phyloP scores from a whole-genome alignment of 2,329 filamentous ascomycete genomes.

The Xylaria sp. region DNA sequence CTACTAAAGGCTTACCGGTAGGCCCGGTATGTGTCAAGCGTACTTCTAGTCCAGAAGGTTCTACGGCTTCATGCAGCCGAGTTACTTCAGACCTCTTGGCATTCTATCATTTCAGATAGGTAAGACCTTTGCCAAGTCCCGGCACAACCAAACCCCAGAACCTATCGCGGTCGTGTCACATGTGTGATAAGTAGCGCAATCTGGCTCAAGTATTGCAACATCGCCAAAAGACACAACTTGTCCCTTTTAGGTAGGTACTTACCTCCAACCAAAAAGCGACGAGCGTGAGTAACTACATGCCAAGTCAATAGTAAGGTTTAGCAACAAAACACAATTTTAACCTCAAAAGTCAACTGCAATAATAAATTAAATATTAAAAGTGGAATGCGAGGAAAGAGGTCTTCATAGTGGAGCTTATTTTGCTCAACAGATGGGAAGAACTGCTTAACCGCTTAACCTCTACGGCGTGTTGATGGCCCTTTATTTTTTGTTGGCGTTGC shows the following conservation, averaged over 20 bases:
- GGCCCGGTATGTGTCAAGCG: not conserved
- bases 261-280: not conserved
- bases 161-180: not conserved
- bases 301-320: not conserved
- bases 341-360: not conserved
- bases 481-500: slow-evolving; percentile 46
- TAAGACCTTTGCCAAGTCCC: slow-evolving; percentile 9
- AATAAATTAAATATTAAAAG: slow-evolving; percentile 13
- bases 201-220: slow-evolving; percentile 22
- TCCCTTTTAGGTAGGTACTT: slow-evolving; percentile 19
- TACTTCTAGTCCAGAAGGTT: not conserved
- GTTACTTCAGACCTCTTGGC: not conserved
- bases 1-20: not conserved
- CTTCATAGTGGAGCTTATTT: too few relatives aligned
- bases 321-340: not conserved
- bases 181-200: slow-evolving; percentile 10
- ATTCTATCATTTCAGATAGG: not conserved
- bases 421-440: not conserved
- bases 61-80: not conserved
- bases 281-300: not conserved
- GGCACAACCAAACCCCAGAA: not conserved
- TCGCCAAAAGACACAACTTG: not conserved
- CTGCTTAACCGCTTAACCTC: slow-evolving; percentile 39
- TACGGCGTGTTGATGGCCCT: slow-evolving; percentile 50
- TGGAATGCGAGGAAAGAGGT: too few relatives aligned